These are phyloP conservation scores for Daphne laureola DNA, from an alignment of 441 rosid genomes.

Conservation along the genomic window DNA sequence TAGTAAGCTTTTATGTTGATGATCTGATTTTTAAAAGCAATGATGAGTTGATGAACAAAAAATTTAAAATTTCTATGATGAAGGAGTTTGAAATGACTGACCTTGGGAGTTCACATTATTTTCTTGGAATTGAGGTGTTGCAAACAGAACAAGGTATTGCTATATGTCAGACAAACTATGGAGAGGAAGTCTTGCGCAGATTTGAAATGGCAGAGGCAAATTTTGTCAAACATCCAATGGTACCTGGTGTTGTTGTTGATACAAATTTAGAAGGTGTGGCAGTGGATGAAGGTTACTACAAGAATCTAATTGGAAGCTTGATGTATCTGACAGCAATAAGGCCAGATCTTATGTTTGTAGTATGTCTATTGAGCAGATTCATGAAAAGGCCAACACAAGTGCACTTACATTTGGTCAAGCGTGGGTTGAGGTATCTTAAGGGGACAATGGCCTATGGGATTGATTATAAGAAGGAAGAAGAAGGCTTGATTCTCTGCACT, in stretches of 20 bases:
- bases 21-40: background rate
- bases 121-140: too few species aligned
- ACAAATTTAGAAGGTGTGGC: background rate
- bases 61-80: background rate
- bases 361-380: slow-evolving; percentile 1
- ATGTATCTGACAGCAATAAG: background rate
- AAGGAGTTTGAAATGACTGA: too few species aligned
- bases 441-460: background rate
- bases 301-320: background rate
- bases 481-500: background rate
- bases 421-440: background rate
- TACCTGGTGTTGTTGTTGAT: background rate
- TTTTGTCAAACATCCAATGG: background rate
- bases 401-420: background rate
- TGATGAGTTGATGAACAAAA: background rate
- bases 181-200: background rate
- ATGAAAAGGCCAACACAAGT: background rate
- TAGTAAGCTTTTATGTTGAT: background rate
- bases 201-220: background rate
- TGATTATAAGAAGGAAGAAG: background rate
- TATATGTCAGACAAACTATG: background rate
- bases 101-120: too few species aligned
- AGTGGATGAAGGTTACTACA: background rate
- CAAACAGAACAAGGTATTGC: slow-evolving; percentile 1
- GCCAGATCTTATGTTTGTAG: background rate